Evolutionary conservation across 352 stramenopile species (phyloP).

Genomic region (Aphanomyces invadans): DNA sequence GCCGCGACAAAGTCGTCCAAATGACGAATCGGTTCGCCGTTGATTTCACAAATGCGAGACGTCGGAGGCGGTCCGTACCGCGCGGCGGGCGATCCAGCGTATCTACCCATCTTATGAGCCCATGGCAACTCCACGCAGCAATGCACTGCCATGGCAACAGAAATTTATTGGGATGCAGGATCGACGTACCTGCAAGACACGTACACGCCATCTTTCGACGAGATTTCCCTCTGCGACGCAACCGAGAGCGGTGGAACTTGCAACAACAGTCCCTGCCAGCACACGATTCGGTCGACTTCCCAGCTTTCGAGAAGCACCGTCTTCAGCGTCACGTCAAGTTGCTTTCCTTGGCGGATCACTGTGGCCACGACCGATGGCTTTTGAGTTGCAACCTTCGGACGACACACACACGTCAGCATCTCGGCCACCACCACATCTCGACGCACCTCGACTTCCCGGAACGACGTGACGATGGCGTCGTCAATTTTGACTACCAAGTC

Average conservation of each 20-base stretch:
- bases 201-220: slow-evolving; percentile 75
- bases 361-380: slow-evolving; percentile 74
- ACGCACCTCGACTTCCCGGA: slow-evolving; percentile 75
- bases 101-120: slow-evolving; percentile 27
- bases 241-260: slow-evolving; percentile 84
- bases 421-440: neutral
- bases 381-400: slow-evolving; percentile 32
- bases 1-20: slow-evolving; percentile 86
- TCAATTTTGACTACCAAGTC: slow-evolving; percentile 84
- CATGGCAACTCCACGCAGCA: slow-evolving; percentile 22
- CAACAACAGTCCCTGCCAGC: slow-evolving; percentile 86
- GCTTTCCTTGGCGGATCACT: slow-evolving; percentile 74
- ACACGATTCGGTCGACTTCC: slow-evolving; percentile 87
- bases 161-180: too few relatives aligned
- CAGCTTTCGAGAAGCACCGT: slow-evolving; percentile 72
- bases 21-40: slow-evolving; percentile 75
- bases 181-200: slow-evolving; percentile 74
- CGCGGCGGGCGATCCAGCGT: slow-evolving; percentile 76
- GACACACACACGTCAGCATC: too few relatives aligned
- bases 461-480: slow-evolving; percentile 74
- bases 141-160: too few relatives aligned
- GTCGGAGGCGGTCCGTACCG: slow-evolving; percentile 83
- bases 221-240: slow-evolving; percentile 73
- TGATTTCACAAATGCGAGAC: slow-evolving; percentile 86
- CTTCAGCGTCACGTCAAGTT: slow-evolving; percentile 63